Evolutionary conservation across 306 rosid genomes (phyloP), one percentile per base, ranked within the genome.

Genomic region (Pyrus bretschneideri): DNA sequence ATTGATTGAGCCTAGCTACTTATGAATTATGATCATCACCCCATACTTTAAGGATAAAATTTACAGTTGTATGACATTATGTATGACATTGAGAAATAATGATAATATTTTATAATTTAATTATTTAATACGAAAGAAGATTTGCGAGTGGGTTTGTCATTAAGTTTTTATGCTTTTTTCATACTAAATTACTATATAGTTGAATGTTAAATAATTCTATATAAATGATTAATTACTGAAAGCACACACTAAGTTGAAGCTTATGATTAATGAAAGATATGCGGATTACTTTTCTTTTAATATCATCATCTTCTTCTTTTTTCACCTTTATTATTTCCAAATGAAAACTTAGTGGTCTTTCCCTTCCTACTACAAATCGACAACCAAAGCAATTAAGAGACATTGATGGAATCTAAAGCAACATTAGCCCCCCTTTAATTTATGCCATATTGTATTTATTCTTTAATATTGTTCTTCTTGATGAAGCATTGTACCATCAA

Each of bases 11-110:
- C 21, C 21, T 49, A 15, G 59, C 70, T 73, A 27, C 30, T 42
- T 17, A 61, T 60, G 58, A 44, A 13, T 42, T 25, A 19, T 60
- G 58, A 38, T 68, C 27, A 61, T 61, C 69, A 44, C 33, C 12
- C 27, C 44, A 45, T 19, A 62, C n/a, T 60, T 25, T 17, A 44
- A 62, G 46, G 65, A 65, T 13, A 75, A 44, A 61, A 69, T 49
- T 72, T 9, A 65, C 79, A 71, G 88, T 80, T 83, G 86, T 78
- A 70, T 72, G 80, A 63, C 87, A 84, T 75, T 76, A 70, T 66
- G 67, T 31, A 58, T 73, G 69, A 25, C 59, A 18, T 42, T 60
- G 59, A 59, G 70, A 69, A 57, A 73, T 18, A 52, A 55, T 49
- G 35, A 72, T 58, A 44, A 42, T 29, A 65, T 19, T 71, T 17